Percentiles rank a stretch among this genome's conserved stretches.
phyloP scores from a whole-genome alignment of 1,139 yeast species.

The Hemisphaericaspora xylanilytica region DNA sequence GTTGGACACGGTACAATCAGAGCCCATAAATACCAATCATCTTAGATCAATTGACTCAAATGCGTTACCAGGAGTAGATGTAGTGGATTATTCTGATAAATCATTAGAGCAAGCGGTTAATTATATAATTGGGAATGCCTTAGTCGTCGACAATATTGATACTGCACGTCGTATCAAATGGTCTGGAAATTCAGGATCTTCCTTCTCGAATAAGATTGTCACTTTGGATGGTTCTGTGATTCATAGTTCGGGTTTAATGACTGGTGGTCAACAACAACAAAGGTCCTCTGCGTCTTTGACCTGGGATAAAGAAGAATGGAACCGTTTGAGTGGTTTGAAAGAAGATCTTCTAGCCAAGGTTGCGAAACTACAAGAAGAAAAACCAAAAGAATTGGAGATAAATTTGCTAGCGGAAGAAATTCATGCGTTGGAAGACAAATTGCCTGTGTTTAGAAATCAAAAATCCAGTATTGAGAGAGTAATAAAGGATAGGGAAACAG shows the following conservation, averaged over 20 bases:
- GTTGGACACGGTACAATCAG: conserved; percentile 62
- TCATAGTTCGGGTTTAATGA: conserved; percentile 85
- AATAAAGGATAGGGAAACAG: conserved; percentile 53
- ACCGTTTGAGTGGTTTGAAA: conserved; percentile 54
- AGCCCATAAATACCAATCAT: conserved; percentile 55
- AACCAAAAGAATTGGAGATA: conserved; percentile 57
- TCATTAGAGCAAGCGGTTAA: conserved; percentile 72
- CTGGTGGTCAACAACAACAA: conserved; percentile 69
- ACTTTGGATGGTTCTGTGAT: conserved; percentile 83
- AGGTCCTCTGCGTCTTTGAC: conserved; percentile 31
- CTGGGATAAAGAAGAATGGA: conserved; percentile 78
- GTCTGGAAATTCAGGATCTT: conserved; percentile 37
- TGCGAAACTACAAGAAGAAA: conserved; percentile 45
- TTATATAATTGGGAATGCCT: conserved; percentile 75
- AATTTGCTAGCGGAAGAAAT: conserved; percentile 57
- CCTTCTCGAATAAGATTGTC: conserved; percentile 66
- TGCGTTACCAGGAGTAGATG: conserved; percentile 69
- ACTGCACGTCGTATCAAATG: conserved; percentile 74
- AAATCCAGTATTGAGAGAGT: conserved; percentile 49
- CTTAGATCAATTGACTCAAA: conserved; percentile 55
- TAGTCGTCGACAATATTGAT: conserved; percentile 72
- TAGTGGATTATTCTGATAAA: conserved; percentile 65
- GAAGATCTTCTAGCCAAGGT: conserved; percentile 60
- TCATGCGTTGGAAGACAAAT: conserved; percentile 50
- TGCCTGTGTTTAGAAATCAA: conserved; percentile 53